A percentile compares a stretch with the other conserved stretches of the same genome.
These are phyloP conservation scores for Raffaelea ambrosiae DNA, from an alignment of 2,329 filamentous ascomycete species.

Conservation along the genomic window DNA sequence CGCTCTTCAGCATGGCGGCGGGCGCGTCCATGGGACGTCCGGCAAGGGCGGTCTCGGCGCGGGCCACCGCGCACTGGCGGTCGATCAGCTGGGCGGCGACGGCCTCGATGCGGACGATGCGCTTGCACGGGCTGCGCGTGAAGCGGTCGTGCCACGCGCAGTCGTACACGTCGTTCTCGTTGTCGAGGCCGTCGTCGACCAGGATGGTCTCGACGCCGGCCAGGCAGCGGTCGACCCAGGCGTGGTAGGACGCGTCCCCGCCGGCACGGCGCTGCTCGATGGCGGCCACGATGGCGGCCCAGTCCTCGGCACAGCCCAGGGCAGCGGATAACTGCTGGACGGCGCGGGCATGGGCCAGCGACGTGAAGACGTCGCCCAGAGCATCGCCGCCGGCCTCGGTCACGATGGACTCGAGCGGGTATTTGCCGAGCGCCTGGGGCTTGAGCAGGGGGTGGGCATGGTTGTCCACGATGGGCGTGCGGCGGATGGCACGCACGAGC, in stretches of 20 bases:
- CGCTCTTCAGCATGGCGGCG: constrained; percentile 30
- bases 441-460: constrained; percentile 63
- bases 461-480: constrained; percentile 62
- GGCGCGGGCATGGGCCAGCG: constrained; percentile 62
- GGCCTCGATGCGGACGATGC: constrained; percentile 71
- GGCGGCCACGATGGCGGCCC: constrained; percentile 41
- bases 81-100: constrained; percentile 56
- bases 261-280: constrained; percentile 34
- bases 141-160: constrained; percentile 60
- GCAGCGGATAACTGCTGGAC: constrained; percentile 58
- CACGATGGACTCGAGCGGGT: constrained; percentile 51
- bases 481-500: constrained; percentile 33
- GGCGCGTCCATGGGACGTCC: constrained; percentile 21
- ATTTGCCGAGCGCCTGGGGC: constrained; percentile 33
- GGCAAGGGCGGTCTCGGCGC: constrained; percentile 14
- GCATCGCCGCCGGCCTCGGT: constrained; percentile 66
- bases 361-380: constrained; percentile 50
- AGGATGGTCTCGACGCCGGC: constrained; percentile 64
- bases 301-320: constrained; percentile 56
- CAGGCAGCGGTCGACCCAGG: constrained; percentile 56
- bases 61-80: constrained; percentile 1
- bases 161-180: constrained; percentile 43
- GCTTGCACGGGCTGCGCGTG: constrained; percentile 54
- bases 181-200: constrained; percentile 67
- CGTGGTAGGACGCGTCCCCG: constrained; percentile 28